A percentile compares a stretch with the other conserved stretches of the same genome.
Conservation (phyloP, 208 protist species). For the Endotrypanum monterogeii region DNA sequence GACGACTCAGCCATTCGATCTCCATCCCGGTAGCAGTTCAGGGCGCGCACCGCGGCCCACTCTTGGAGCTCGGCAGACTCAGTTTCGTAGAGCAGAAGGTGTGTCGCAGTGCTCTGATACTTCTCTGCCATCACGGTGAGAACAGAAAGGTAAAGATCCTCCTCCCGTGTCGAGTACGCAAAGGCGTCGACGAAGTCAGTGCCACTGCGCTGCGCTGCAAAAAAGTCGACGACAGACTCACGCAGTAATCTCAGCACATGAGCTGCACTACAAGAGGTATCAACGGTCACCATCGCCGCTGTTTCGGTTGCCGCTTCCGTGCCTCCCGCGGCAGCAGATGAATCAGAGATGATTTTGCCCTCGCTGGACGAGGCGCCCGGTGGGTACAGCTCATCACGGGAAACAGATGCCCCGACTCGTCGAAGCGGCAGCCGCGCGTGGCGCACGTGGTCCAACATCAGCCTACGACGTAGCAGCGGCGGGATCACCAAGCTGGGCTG, state of each 20-base stretch:
- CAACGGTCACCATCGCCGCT: slow-evolving; percentile 12
- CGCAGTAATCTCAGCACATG: slow-evolving; percentile 59
- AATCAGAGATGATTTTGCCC: neutral
- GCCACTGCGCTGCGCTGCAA: slow-evolving; percentile 38
- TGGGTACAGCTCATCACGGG: slow-evolving; percentile 29
- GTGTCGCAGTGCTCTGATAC: slow-evolving; percentile 56
- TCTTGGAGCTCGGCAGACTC: slow-evolving; percentile 71
- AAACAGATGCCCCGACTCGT: slow-evolving; percentile 39
- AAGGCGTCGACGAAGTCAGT: slow-evolving; percentile 73
- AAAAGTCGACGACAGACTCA: slow-evolving; percentile 51
- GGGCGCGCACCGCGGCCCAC: slow-evolving; percentile 35
- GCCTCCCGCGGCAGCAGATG: neutral
- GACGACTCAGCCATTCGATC: neutral
- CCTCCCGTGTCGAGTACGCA: slow-evolving; percentile 62
- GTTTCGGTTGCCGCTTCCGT: neutral
- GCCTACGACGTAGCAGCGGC: slow-evolving; percentile 43
- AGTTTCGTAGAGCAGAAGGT: slow-evolving; percentile 66
- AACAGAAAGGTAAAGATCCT: slow-evolving; percentile 60
- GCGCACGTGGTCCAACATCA: slow-evolving; percentile 68
- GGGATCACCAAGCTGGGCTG: slow-evolving; percentile 71
- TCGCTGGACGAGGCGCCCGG: neutral
- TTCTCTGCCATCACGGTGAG: slow-evolving; percentile 51
- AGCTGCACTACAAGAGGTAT: slow-evolving; percentile 35
- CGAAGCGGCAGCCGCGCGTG: slow-evolving; percentile 56
- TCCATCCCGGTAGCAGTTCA: slow-evolving; percentile 4